Percentiles rank a stretch among this genome's conserved stretches.
phyloP scores from a whole-genome alignment of 768 basidiomycete genomes.

The Mrakia frigida region DNA sequence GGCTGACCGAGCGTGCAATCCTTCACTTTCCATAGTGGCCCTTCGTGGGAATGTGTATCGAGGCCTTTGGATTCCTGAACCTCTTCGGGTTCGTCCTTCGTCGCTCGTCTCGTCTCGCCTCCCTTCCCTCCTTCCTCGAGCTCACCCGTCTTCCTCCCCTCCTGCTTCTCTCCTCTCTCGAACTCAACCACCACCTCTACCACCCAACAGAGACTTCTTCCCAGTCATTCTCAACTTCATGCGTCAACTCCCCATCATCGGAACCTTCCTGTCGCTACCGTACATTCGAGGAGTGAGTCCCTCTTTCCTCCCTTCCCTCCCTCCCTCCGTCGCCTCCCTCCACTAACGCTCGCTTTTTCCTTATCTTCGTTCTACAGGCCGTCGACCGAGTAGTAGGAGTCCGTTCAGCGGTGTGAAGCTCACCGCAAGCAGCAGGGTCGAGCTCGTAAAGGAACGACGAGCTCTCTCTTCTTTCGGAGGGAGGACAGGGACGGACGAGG shows the following conservation, averaged over 20 bases:
- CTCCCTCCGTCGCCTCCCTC: not conserved
- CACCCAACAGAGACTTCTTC: slow-evolving; percentile 79
- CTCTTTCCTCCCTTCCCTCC: not conserved
- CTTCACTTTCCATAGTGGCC: slow-evolving; percentile 54
- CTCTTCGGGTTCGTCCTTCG: slow-evolving; percentile 75
- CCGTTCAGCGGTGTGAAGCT: slow-evolving; percentile 59
- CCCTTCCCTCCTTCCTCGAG: not conserved
- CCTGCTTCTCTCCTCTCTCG: not conserved
- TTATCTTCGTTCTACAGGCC: slow-evolving; percentile 48
- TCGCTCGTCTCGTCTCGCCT: slow-evolving; percentile 12
- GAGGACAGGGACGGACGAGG: no score
- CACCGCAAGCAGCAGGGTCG: no score
- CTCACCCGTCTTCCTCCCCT: not conserved
- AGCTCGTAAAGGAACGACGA: no score
- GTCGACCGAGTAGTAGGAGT: slow-evolving; percentile 77
- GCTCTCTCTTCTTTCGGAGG: no score
- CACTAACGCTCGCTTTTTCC: slow-evolving; percentile 8
- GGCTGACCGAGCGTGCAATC: not conserved
- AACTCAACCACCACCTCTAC: not conserved
- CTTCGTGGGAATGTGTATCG: slow-evolving; percentile 84
- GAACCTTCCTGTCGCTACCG: slow-evolving; percentile 76
- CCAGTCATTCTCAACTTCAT: slow-evolving; percentile 97
- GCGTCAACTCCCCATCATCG: slow-evolving; percentile 86
- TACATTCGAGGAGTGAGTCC: slow-evolving; percentile 68
- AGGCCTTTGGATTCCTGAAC: slow-evolving; percentile 95